phyloP scores from a whole-genome alignment of 495 filamentous ascomycete genomes.

The Acidiella bohemica region DNA sequence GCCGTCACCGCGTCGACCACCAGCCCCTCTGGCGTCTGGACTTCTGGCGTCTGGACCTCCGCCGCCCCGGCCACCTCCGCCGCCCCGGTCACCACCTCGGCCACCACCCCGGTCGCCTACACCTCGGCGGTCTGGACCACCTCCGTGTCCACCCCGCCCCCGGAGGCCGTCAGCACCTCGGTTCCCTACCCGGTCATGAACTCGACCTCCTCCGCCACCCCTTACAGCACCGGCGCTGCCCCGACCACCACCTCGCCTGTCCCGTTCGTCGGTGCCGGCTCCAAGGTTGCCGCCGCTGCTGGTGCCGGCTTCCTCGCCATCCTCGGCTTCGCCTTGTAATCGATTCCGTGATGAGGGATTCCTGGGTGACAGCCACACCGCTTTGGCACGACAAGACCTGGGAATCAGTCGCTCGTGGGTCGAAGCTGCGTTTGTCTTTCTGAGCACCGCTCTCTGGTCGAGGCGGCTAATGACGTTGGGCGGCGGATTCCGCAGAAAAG shows the following conservation, averaged over 20 bases:
- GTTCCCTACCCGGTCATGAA: conserved; percentile 1
- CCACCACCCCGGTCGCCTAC: neutral
- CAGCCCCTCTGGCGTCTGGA: conserved; percentile 49
- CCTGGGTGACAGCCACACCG: too few relatives aligned
- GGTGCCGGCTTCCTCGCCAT: conserved; percentile 42
- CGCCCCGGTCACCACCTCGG: neutral
- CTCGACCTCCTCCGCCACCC: conserved; percentile 1
- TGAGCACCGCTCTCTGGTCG: too few relatives aligned
- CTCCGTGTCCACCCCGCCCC: neutral
- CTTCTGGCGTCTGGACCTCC: conserved; percentile 20
- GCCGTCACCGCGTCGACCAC: conserved; percentile 69
- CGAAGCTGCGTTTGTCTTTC: too few relatives aligned
- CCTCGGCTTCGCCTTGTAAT: conserved; percentile 60
- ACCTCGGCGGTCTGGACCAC: neutral
- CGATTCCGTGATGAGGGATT: too few relatives aligned
- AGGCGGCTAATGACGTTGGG: too few relatives aligned
- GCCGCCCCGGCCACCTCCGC: conserved; percentile 1
- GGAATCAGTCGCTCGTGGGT: too few relatives aligned
- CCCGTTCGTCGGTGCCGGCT: conserved; percentile 26
- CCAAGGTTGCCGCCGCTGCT: conserved; percentile 49
- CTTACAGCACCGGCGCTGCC: conserved; percentile 3
- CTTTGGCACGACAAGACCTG: too few relatives aligned
- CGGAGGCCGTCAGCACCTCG: neutral
- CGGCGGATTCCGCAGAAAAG: too few relatives aligned
- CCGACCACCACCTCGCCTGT: conserved; percentile 25